Percentiles rank a stretch among this genome's conserved stretches.
Evolutionary conservation across 2,329 filamentous ascomycete species (phyloP).

Genomic region (Cercospora berteroae): DNA sequence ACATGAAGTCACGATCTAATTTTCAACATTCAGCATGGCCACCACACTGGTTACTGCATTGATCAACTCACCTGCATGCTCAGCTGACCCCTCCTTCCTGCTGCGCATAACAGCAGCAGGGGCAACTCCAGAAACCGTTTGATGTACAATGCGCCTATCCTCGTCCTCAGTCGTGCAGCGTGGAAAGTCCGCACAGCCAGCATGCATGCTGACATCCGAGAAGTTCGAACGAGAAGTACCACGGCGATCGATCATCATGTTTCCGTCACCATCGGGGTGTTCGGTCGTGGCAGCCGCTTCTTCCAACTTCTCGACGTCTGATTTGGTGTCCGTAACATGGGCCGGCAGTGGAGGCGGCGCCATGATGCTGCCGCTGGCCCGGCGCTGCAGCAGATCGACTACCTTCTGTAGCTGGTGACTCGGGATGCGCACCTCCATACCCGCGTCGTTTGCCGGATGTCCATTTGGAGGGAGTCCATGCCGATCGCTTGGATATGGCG

Average conservation of each 20-base stretch:
- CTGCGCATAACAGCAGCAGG: constrained; percentile 28
- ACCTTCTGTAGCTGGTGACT: constrained; percentile 34
- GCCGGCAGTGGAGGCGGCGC: constrained; percentile 31
- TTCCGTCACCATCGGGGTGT: background rate
- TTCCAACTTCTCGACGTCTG: constrained; percentile 1
- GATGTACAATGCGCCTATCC: constrained; percentile 28
- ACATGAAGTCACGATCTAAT: constrained; percentile 33
- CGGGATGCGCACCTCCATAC: constrained; percentile 26
- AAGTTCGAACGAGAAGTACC: constrained; percentile 23
- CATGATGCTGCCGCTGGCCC: constrained; percentile 20
- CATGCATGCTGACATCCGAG: constrained; percentile 40
- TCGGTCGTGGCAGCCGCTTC: background rate
- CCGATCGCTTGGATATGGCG: background rate
- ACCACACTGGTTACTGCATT: background rate
- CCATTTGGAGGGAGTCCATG: background rate
- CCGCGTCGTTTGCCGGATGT: background rate
- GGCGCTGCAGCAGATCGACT: constrained; percentile 1
- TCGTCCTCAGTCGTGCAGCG: constrained; percentile 33
- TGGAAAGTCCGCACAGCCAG: constrained; percentile 33
- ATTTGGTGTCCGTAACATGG: constrained; percentile 14
- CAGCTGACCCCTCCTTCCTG: constrained; percentile 30
- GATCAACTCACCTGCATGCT: constrained; percentile 6
- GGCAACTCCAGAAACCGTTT: constrained; percentile 9
- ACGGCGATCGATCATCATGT: constrained; percentile 19
- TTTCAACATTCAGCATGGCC: constrained; percentile 6